Conservation (phyloP, 1,139 yeast genomes). For the Wickerhamomyces sp. region DNA sequence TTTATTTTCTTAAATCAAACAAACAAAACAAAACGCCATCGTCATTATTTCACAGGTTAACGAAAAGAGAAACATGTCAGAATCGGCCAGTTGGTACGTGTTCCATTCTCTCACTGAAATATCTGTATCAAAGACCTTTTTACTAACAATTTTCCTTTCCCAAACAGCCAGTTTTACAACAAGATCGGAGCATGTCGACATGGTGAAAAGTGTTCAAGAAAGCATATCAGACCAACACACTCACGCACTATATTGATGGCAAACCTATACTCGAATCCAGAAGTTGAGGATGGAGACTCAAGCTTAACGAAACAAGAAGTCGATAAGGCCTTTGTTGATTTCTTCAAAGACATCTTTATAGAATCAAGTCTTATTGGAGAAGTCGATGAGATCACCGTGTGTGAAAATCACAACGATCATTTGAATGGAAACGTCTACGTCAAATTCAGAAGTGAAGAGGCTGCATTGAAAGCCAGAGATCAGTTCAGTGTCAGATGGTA, state of each 20-base stretch:
- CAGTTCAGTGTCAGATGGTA: slow-evolving; percentile 79
- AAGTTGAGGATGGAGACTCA: slow-evolving; percentile 12
- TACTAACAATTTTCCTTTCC: slow-evolving; percentile 6
- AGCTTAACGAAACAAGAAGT: slow-evolving; percentile 32
- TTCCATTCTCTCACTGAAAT: neutral
- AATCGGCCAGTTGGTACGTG: slow-evolving; percentile 15
- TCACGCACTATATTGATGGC: slow-evolving; percentile 66
- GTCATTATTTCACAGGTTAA: too few relatives aligned
- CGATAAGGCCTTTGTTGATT: slow-evolving; percentile 52
- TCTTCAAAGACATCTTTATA: slow-evolving; percentile 68
- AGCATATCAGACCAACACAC: slow-evolving; percentile 64
- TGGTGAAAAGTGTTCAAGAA: slow-evolving; percentile 82
- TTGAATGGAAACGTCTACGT: slow-evolving; percentile 83
- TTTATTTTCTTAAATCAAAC: too few relatives aligned
- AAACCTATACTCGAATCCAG: slow-evolving; percentile 68
- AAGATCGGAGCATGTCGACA: slow-evolving; percentile 94
- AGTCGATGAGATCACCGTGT: slow-evolving; percentile 61
- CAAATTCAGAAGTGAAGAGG: slow-evolving; percentile 46
- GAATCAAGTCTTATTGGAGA: slow-evolving; percentile 60
- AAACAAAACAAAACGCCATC: neutral
- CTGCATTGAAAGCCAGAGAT: slow-evolving; percentile 58
- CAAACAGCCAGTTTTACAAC: slow-evolving; percentile 51
- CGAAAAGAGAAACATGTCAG: slow-evolving; percentile 12
- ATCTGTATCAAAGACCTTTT: neutral
- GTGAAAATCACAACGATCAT: slow-evolving; percentile 80